Evolutionary conservation across 2,329 filamentous ascomycete species (phyloP).

Genomic region (Pyrenophora graminea): DNA sequence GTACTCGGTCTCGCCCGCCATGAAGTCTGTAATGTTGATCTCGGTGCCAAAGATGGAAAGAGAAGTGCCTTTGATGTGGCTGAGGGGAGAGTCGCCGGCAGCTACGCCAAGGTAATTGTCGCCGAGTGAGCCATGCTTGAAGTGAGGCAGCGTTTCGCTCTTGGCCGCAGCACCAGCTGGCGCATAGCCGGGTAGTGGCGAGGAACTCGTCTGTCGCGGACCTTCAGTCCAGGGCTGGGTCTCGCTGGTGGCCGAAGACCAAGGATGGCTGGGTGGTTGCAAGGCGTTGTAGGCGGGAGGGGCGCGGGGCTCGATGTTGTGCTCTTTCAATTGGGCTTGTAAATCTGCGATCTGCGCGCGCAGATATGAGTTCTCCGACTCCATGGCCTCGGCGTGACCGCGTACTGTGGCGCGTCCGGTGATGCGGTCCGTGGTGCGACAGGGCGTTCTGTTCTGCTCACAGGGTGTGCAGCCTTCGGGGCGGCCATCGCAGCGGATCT

Average conservation of each 20-base stretch:
- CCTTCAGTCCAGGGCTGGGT: slow-evolving; percentile 28
- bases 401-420: slow-evolving; percentile 78
- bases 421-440: slow-evolving; percentile 84
- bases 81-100: slow-evolving; percentile 66
- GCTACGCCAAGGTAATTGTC: slow-evolving; percentile 70
- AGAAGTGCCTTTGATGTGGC: slow-evolving; percentile 74
- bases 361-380: slow-evolving; percentile 72
- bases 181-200: slow-evolving; percentile 33
- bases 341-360: slow-evolving; percentile 69
- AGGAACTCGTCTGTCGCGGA: slow-evolving; percentile 28
- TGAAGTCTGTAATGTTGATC: slow-evolving; percentile 76
- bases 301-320: slow-evolving; percentile 65
- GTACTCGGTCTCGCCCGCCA: slow-evolving; percentile 67
- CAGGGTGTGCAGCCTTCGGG: slow-evolving; percentile 83
- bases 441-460: slow-evolving; percentile 73
- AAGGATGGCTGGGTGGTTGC: slow-evolving; percentile 22
- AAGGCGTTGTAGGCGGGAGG: slow-evolving; percentile 40
- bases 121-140: slow-evolving; percentile 53
- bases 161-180: slow-evolving; percentile 24
- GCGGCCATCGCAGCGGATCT: slow-evolving; percentile 83
- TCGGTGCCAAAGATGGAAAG: slow-evolving; percentile 80
- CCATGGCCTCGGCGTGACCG: slow-evolving; percentile 77
- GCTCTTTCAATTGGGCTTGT: slow-evolving; percentile 65
- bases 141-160: slow-evolving; percentile 48
- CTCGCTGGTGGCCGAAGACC: slow-evolving; percentile 24